Evolutionary conservation across 2,329 filamentous ascomycete genomes (phyloP).

Genomic region (Colletotrichum simmondsii): DNA sequence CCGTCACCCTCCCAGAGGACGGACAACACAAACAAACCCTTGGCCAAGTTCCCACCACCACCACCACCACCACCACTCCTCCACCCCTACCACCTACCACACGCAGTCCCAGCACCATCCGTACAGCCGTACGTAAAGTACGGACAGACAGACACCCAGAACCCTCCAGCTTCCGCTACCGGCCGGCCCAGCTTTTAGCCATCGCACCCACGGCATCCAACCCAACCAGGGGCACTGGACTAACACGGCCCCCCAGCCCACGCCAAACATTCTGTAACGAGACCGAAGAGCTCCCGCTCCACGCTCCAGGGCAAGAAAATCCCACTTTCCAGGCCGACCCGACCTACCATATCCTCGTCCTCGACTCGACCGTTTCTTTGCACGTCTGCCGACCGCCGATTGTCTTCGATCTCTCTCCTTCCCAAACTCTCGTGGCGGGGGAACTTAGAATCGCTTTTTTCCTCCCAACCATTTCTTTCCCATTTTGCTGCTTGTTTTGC

Average conservation of each 20-base stretch:
- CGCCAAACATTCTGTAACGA: conserved; percentile 35
- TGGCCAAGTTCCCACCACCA: conserved; percentile 5
- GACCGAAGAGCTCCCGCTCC: conserved; percentile 34
- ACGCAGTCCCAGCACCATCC: conserved; percentile 6
- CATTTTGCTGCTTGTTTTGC: conserved; percentile 2
- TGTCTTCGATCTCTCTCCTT: conserved; percentile 28
- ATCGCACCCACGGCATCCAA: conserved; percentile 16
- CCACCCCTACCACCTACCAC: neutral
- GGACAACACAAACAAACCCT: neutral
- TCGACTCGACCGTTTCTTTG: conserved; percentile 26
- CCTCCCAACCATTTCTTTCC: conserved; percentile 22
- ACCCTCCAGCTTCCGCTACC: conserved; percentile 26
- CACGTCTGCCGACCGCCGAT: conserved; percentile 20
- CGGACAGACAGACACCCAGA: neutral
- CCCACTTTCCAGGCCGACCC: conserved; percentile 27
- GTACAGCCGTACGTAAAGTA: neutral
- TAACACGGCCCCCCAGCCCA: conserved; percentile 28
- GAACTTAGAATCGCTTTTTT: conserved; percentile 27
- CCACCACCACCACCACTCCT: neutral
- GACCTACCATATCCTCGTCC: conserved; percentile 21
- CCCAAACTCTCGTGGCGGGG: conserved; percentile 29
- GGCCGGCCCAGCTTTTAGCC: conserved; percentile 22
- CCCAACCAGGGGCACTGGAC: conserved; percentile 28
- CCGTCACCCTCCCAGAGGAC: neutral
- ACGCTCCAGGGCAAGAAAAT: conserved; percentile 32